Percentiles rank a stretch among this genome's conserved stretches.
These are phyloP conservation scores for Podaxis sp. DNA, from an alignment of 768 basidiomycete genomes.

Conservation along the genomic window DNA sequence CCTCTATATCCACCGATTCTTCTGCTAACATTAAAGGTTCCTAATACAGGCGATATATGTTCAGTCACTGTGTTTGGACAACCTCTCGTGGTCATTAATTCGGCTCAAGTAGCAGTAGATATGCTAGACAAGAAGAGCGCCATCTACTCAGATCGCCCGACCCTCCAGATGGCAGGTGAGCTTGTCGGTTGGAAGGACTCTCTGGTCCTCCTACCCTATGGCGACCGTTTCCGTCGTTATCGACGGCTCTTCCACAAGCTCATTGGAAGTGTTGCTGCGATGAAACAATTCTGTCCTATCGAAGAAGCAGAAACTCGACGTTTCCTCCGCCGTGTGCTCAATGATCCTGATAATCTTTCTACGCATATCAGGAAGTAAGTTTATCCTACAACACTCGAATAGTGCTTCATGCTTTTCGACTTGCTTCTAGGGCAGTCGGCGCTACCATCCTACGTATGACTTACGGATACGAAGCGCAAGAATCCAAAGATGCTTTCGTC, in stretches of 20 bases:
- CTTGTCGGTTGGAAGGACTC: slow-evolving; percentile 60
- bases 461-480: slow-evolving; percentile 54
- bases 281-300: slow-evolving; percentile 42
- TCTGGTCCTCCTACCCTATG: slow-evolving; percentile 55
- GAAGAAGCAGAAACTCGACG: slow-evolving; percentile 48
- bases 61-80: slow-evolving; percentile 63
- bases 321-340: slow-evolving; percentile 47
- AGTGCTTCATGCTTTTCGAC: slow-evolving; percentile 9
- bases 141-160: slow-evolving; percentile 68
- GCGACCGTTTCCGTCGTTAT: slow-evolving; percentile 54
- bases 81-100: slow-evolving; percentile 56
- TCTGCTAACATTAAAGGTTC: neutral
- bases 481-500: slow-evolving; percentile 50
- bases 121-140: slow-evolving; percentile 68
- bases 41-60: slow-evolving; percentile 52
- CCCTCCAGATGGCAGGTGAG: slow-evolving; percentile 52
- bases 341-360: slow-evolving; percentile 46
- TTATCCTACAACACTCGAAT: neutral
- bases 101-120: slow-evolving; percentile 47
- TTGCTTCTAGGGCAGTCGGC: slow-evolving; percentile 43
- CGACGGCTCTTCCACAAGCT: slow-evolving; percentile 51
- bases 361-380: slow-evolving; percentile 49
- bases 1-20: neutral
- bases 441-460: slow-evolving; percentile 53
- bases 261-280: slow-evolving; percentile 44